Conservation (phyloP, 345 rosid species). For the Angophora floribunda region DNA sequence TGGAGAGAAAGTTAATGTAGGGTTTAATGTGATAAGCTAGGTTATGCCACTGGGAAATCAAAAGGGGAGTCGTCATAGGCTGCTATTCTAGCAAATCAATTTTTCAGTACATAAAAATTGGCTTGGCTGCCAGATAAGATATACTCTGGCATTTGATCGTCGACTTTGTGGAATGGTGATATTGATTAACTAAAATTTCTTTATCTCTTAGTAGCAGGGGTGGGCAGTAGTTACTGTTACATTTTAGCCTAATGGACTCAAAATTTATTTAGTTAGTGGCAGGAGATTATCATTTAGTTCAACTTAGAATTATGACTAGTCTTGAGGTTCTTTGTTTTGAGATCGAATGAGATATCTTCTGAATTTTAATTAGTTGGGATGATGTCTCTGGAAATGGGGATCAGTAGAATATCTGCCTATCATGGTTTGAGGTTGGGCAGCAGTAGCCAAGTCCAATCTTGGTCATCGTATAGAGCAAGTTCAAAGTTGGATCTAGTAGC, state of each 20-base stretch:
- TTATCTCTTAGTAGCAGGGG: neutral
- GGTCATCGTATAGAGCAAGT: neutral
- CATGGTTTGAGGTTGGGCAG: neutral
- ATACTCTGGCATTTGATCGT: neutral
- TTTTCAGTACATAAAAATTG: neutral
- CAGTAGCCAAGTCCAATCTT: neutral
- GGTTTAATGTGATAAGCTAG: neutral
- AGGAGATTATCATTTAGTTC: neutral
- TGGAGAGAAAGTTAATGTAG: neutral
- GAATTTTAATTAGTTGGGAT: neutral
- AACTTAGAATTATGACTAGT: neutral
- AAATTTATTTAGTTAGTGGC: neutral
- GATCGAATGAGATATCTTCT: neutral
- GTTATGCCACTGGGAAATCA: neutral
- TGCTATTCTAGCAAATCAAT: neutral
- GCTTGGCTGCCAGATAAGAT: neutral
- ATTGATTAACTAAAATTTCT: neutral
- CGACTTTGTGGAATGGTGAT: neutral
- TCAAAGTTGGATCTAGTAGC: neutral
- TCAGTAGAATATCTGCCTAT: neutral
- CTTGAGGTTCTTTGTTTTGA: neutral
- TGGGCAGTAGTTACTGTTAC: neutral
- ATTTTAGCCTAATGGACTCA: neutral
- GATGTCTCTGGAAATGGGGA: neutral
- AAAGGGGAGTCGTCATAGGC: neutral